Conservation (phyloP, 2,329 filamentous ascomycete genomes). For the Ascochyta rabiei region DNA sequence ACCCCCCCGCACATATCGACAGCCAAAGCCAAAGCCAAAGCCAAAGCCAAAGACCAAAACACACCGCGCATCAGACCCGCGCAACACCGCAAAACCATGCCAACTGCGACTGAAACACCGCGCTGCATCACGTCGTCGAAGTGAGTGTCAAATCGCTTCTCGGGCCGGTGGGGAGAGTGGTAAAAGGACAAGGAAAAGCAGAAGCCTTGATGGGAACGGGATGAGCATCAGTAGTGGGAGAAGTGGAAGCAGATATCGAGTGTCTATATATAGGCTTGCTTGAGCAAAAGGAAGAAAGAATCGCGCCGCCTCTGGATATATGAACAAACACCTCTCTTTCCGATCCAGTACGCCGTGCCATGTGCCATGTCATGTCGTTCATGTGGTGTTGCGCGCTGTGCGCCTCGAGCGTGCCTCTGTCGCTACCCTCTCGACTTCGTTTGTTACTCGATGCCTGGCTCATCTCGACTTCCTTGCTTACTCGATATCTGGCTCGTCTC, state of each 20-base stretch:
- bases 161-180: too few species aligned
- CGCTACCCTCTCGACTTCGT: neutral
- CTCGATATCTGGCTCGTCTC: neutral
- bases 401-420: neutral
- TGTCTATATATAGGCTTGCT: conserved; percentile 9
- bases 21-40: too few species aligned
- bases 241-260: neutral
- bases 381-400: neutral
- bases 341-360: conserved; percentile 8
- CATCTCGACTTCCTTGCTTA: neutral
- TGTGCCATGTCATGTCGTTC: conserved; percentile 5
- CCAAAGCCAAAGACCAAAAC: too few species aligned
- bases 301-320: conserved; percentile 15
- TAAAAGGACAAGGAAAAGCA: too few species aligned
- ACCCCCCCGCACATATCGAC: too few species aligned
- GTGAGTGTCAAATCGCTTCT: too few species aligned
- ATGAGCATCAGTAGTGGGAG: neutral
- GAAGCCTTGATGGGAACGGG: too few species aligned
- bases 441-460: neutral
- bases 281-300: neutral
- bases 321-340: conserved; percentile 5
- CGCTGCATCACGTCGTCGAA: too few species aligned
- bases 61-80: too few species aligned
- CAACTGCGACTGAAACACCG: too few species aligned
- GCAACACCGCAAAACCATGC: too few species aligned